phyloP scores from a whole-genome alignment of 163 green algal species.

The Chlorella variabilis region DNA sequence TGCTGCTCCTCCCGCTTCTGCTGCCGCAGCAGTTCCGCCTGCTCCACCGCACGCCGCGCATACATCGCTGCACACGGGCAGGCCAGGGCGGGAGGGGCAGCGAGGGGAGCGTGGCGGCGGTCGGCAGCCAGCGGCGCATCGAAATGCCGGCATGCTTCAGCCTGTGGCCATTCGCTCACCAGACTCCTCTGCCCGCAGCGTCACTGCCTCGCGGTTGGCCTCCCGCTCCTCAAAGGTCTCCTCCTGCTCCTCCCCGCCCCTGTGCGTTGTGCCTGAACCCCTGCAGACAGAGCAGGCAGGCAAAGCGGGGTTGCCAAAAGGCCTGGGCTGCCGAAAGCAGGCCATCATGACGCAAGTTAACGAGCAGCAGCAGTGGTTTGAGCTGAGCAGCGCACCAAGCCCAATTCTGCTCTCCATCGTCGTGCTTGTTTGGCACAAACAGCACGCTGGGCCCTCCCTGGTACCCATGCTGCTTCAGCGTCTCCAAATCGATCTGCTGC shows the following conservation, averaged over 20 bases:
- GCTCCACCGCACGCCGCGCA: conserved; percentile 2
- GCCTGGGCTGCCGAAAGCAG: too few relatives aligned
- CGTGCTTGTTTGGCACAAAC: conserved; percentile 14
- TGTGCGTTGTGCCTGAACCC: conserved; percentile 4
- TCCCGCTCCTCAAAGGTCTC: conserved; percentile 23
- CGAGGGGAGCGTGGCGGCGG: not conserved
- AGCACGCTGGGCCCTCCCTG: conserved; percentile 9
- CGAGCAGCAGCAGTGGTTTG: too few relatives aligned
- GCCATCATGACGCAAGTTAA: too few relatives aligned
- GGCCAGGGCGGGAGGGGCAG: not conserved
- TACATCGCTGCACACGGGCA: conserved; percentile 14
- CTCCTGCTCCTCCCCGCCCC: not conserved
- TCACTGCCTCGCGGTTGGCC: conserved; percentile 30
- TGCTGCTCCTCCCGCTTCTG: conserved; percentile 33
- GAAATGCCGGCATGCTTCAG: too few relatives aligned
- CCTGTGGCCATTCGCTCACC: not conserved
- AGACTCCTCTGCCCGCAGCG: conserved; percentile 5
- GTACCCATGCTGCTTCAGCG: conserved; percentile 15
- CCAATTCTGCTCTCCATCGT: conserved; percentile 23
- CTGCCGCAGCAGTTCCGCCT: conserved; percentile 31
- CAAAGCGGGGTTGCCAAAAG: not conserved
- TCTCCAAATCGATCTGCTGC: conserved; percentile 23
- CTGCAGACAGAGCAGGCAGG: not conserved
- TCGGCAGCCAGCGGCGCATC: too few relatives aligned
- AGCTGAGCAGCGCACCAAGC: not conserved